Conservation (phyloP, 352 stramenopile genomes). For the Globisporangium lucens region DNA sequence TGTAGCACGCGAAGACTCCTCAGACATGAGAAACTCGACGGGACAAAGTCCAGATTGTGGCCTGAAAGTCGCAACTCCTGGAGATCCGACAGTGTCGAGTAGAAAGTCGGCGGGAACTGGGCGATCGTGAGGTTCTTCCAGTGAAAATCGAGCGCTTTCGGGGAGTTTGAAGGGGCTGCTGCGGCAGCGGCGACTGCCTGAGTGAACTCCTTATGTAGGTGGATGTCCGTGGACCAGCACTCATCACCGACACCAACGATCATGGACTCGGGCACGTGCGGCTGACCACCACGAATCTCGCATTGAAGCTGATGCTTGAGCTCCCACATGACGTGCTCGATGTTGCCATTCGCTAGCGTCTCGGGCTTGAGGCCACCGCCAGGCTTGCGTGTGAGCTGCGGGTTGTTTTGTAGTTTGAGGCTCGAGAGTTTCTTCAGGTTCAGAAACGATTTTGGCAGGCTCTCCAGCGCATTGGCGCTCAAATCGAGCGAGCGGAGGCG, state of each 20-base stretch:
- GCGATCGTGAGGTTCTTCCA: slow-evolving; percentile 55
- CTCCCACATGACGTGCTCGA: slow-evolving; percentile 51
- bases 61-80: slow-evolving; percentile 63
- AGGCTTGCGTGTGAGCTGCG: slow-evolving; percentile 20
- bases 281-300: slow-evolving; percentile 29
- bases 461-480: slow-evolving; percentile 55
- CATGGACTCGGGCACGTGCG: slow-evolving; percentile 32
- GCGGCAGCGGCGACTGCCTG: slow-evolving; percentile 32
- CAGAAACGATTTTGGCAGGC: slow-evolving; percentile 49
- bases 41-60: slow-evolving; percentile 39
- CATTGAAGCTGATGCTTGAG: slow-evolving; percentile 48
- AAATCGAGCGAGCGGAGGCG: slow-evolving; percentile 45
- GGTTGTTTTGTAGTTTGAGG: slow-evolving; percentile 53
- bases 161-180: slow-evolving; percentile 12
- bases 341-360: slow-evolving; percentile 39
- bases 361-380: slow-evolving; percentile 37
- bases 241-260: slow-evolving; percentile 49
- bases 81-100: slow-evolving; percentile 33
- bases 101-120: slow-evolving; percentile 50
- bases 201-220: slow-evolving; percentile 57
- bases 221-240: slow-evolving; percentile 66
- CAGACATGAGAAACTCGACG: slow-evolving; percentile 35
- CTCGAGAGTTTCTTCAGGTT: slow-evolving; percentile 41
- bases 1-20: slow-evolving; percentile 51
- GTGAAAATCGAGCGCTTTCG: slow-evolving; percentile 50